These are phyloP conservation scores for Carex myosuroides DNA, from an alignment of 176 grass and related monocot species.

Conservation along the genomic window DNA sequence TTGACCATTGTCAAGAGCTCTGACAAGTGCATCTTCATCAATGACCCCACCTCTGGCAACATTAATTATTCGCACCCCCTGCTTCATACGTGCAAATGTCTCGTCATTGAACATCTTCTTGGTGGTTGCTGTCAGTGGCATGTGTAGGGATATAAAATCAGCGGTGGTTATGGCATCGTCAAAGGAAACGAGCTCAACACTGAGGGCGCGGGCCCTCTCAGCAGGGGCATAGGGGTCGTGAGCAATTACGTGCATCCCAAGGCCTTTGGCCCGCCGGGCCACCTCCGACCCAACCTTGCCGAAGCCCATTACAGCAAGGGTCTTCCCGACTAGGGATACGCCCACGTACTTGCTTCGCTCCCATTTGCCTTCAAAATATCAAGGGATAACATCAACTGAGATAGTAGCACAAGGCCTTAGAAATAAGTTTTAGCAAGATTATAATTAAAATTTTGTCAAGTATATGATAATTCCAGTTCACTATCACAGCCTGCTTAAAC, in stretches of 20 bases:
- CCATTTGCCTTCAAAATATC: slow-evolving; percentile 62
- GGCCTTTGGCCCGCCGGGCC: slow-evolving; percentile 73
- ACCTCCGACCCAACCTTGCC: slow-evolving; percentile 97
- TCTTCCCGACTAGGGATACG: slow-evolving; percentile 87
- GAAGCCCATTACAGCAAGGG: slow-evolving; percentile 84
- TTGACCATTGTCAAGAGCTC: slow-evolving; percentile 73
- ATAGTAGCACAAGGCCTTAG: background rate
- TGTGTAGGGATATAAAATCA: slow-evolving; percentile 94
- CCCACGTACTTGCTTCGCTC: slow-evolving; percentile 77
- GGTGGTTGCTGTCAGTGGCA: slow-evolving; percentile 71
- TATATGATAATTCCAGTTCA: background rate
- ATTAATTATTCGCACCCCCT: slow-evolving; percentile 79
- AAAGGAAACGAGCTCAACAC: slow-evolving; percentile 81
- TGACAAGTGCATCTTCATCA: slow-evolving; percentile 82
- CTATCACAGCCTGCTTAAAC: background rate
- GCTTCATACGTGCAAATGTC: slow-evolving; percentile 80
- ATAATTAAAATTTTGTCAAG: background rate
- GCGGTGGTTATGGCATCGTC: slow-evolving; percentile 73
- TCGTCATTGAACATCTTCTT: slow-evolving; percentile 82
- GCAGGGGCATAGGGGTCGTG: slow-evolving; percentile 90
- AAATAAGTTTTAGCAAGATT: background rate
- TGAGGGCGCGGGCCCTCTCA: slow-evolving; percentile 68
- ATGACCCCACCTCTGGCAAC: slow-evolving; percentile 96
- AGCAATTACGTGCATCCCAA: slow-evolving; percentile 87
- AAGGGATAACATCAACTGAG: background rate